Conservation (phyloP, 2,329 filamentous ascomycete genomes). For the Neurospora sp. region DNA sequence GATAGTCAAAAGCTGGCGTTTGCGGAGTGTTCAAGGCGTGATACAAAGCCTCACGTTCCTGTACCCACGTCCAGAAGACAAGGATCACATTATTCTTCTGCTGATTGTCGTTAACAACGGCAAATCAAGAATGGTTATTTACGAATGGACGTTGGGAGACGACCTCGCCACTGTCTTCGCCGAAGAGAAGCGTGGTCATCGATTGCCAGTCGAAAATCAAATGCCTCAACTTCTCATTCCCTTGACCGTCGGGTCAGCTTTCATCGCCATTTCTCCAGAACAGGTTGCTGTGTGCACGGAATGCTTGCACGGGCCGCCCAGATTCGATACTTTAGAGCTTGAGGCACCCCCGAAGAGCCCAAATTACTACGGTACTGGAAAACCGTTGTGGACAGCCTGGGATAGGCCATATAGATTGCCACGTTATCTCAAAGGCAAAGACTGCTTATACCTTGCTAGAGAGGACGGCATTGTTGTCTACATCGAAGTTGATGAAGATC, state of each 20-base stretch:
- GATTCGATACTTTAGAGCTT: slow-evolving; percentile 36
- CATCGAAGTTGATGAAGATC: slow-evolving; percentile 54
- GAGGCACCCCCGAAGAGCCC: slow-evolving; percentile 30
- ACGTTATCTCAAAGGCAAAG: slow-evolving; percentile 52
- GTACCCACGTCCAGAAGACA: slow-evolving; percentile 56
- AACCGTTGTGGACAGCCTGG: slow-evolving; percentile 75
- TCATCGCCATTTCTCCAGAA: slow-evolving; percentile 55
- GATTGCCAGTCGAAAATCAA: slow-evolving; percentile 40
- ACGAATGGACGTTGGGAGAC: slow-evolving; percentile 50
- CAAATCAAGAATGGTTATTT: slow-evolving; percentile 42
- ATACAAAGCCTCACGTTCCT: slow-evolving; percentile 85
- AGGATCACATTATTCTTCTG: slow-evolving; percentile 66
- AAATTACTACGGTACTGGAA: slow-evolving; percentile 35
- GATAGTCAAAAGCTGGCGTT: slow-evolving; percentile 43
- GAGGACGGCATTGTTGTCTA: slow-evolving; percentile 78
- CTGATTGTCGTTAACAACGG: slow-evolving; percentile 46
- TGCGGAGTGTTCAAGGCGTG: slow-evolving; percentile 52
- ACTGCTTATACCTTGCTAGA: slow-evolving; percentile 76
- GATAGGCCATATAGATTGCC: slow-evolving; percentile 62
- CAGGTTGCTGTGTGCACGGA: slow-evolving; percentile 48
- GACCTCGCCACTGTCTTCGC: slow-evolving; percentile 35
- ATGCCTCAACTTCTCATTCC: slow-evolving; percentile 65
- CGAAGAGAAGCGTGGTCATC: slow-evolving; percentile 37
- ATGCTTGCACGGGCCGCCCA: slow-evolving; percentile 40
- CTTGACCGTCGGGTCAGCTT: slow-evolving; percentile 59